A percentile compares a stretch with the other conserved stretches of the same genome.
phyloP scores from a whole-genome alignment of 371 early-diverging fungal genomes.

The Entomophthora muscae region DNA sequence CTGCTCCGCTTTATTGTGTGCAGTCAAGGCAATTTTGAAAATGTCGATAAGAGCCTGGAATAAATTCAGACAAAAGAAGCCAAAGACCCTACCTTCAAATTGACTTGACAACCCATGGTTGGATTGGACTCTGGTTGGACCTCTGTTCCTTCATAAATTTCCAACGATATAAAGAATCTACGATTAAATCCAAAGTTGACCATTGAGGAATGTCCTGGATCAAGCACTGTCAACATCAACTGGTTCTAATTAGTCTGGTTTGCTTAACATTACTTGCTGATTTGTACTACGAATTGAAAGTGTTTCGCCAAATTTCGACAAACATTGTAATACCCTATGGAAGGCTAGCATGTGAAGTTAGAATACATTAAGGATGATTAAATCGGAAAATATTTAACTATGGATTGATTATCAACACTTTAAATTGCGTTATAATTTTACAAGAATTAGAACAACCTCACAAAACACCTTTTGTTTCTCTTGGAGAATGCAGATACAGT shows the following conservation, averaged over 20 bases:
- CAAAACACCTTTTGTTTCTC: too few relatives aligned
- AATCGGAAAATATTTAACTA: too few relatives aligned
- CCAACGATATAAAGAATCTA: not conserved
- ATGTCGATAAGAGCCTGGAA: not conserved
- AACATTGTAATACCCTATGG: not conserved
- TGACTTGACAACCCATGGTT: not conserved
- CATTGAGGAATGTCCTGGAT: not conserved
- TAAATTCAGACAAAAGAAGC: not conserved
- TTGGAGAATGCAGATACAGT: too few relatives aligned
- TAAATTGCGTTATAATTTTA: too few relatives aligned
- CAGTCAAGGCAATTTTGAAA: not conserved
- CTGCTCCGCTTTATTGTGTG: not conserved
- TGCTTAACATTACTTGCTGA: not conserved
- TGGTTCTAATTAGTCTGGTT: not conserved
- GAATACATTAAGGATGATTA: too few relatives aligned
- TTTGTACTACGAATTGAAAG: not conserved
- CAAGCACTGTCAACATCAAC: not conserved
- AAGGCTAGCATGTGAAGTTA: too few relatives aligned
- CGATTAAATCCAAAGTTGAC: not conserved
- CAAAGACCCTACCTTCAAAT: not conserved
- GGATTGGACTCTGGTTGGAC: not conserved
- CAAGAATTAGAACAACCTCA: too few relatives aligned
- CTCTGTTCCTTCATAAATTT: not conserved
- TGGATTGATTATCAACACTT: too few relatives aligned
- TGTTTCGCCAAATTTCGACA: not conserved